phyloP scores from a whole-genome alignment of 257 asterid genomes.

The Capsicum pubescens region DNA sequence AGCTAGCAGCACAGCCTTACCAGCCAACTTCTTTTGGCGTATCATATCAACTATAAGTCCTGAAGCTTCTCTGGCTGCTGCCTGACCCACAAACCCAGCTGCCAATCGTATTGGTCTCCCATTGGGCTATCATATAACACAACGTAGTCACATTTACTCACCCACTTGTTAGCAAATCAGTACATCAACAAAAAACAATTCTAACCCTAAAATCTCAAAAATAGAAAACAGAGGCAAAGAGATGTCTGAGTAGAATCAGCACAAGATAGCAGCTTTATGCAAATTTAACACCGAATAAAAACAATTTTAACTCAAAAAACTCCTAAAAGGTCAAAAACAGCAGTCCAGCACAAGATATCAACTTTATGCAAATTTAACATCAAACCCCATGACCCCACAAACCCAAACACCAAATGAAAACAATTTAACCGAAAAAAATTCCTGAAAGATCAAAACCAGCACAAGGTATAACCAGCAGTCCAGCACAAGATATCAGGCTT shows the following conservation, averaged over 20 bases:
- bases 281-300: neutral
- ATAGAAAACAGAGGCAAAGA: too few species aligned
- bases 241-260: neutral
- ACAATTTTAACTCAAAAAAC: too few species aligned
- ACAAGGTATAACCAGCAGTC: too few species aligned
- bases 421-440: too few species aligned
- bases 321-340: too few species aligned
- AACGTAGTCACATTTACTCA: neutral
- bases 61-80: conserved; percentile 86
- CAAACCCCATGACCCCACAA: too few species aligned
- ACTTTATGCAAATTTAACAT: neutral
- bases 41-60: conserved; percentile 98
- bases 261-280: neutral
- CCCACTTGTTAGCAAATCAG: neutral
- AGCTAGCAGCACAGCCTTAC: conserved; percentile 82
- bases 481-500: too few species aligned
- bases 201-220: too few species aligned
- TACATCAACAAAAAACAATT: too few species aligned
- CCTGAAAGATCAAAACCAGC: too few species aligned
- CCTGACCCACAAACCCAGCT: conserved; percentile 97
- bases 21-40: conserved; percentile 97
- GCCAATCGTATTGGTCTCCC: conserved; percentile 88
- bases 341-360: neutral
- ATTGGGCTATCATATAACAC: conserved; percentile 52
- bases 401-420: neutral